Evolutionary conservation across 306 rosid genomes (phyloP).

Genomic region (Malus sylvestris): DNA sequence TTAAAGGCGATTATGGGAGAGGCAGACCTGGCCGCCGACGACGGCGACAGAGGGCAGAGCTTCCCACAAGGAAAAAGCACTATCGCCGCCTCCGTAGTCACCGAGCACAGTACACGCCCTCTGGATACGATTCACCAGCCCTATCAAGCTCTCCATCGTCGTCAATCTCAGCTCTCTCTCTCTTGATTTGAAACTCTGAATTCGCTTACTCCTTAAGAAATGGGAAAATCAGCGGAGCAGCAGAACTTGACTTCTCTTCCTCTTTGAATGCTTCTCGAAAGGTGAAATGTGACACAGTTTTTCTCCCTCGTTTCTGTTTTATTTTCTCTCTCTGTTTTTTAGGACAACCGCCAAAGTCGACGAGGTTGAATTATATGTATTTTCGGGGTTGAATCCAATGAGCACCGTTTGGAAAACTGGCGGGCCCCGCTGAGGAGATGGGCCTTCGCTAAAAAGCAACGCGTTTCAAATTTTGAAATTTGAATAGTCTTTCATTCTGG

Average conservation of each 20-base stretch:
- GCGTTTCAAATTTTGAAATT: constrained; percentile 33
- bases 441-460: neutral
- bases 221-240: neutral
- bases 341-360: neutral
- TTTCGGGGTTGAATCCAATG: neutral
- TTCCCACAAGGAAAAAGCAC: constrained; percentile 85
- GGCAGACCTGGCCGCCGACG: constrained; percentile 85
- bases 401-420: neutral
- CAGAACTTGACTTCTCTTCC: neutral
- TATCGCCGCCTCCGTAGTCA: constrained; percentile 73
- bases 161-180: constrained; percentile 37
- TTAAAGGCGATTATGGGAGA: neutral
- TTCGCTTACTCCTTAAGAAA: neutral
- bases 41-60: constrained; percentile 94
- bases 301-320: neutral
- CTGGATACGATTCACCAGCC: constrained; percentile 86
- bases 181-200: constrained; percentile 29
- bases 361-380: neutral
- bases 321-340: neutral
- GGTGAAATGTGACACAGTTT: no score
- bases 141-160: constrained; percentile 95
- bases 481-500: neutral
- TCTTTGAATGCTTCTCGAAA: neutral
- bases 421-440: neutral
- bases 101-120: constrained; percentile 89